Percentiles rank a stretch among this genome's conserved stretches.
Conservation (phyloP, 2,329 filamentous ascomycete species). For the Claviceps spartinae region DNA sequence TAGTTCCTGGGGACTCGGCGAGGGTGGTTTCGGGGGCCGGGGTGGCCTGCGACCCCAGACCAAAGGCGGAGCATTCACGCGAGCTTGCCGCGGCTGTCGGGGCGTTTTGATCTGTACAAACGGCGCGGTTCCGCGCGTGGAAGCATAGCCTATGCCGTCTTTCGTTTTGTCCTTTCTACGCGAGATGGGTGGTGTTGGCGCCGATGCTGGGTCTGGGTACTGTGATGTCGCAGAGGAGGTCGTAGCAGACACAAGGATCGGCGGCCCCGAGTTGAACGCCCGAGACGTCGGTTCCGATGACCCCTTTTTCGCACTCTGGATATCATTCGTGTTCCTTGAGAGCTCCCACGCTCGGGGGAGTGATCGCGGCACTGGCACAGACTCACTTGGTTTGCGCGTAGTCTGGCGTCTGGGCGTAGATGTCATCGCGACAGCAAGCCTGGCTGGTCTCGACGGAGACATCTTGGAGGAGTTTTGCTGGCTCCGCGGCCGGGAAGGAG, state of each 20-base stretch:
- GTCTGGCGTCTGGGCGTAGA: not conserved
- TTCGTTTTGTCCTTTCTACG: conserved; percentile 17
- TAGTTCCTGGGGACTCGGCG: conserved; percentile 24
- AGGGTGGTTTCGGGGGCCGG: conserved; percentile 25
- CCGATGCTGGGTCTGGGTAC: not conserved
- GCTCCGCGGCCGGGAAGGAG: too few relatives aligned
- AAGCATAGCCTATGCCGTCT: conserved; percentile 15
- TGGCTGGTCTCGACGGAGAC: not conserved
- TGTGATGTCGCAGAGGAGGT: not conserved
- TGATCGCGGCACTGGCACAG: not conserved
- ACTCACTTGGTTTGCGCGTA: not conserved
- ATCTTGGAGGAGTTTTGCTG: not conserved
- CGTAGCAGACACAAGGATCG: not conserved
- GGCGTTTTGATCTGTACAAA: conserved; percentile 5
- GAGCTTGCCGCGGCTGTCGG: conserved; percentile 9
- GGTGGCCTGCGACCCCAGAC: conserved; percentile 26
- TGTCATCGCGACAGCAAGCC: not conserved
- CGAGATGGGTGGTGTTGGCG: not conserved
- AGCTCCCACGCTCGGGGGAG: not conserved
- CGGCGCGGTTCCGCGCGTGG: conserved; percentile 9
- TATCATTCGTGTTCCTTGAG: not conserved
- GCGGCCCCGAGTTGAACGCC: not conserved
- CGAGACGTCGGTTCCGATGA: not conserved
- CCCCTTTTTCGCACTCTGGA: not conserved
- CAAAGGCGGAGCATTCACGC: conserved; percentile 13